Evolutionary conservation across 441 rosid genomes (phyloP), one percentile per base, ranked within the genome.

Genomic region (Aquilaria agallochum): DNA sequence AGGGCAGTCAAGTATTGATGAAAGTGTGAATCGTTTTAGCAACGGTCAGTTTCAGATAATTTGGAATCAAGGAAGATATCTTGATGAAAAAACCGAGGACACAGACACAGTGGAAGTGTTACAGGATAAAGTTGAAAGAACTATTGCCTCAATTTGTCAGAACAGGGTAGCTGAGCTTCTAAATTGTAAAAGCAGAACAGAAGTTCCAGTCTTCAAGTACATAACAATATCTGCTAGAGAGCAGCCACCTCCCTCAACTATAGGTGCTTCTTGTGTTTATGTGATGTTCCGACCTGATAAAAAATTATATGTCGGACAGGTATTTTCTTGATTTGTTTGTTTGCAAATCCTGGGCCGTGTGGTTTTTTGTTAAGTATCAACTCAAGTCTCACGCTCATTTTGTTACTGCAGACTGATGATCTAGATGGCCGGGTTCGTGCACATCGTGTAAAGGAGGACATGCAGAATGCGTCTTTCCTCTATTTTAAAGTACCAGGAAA

Each of bases 301-400:
- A 66, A 88, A 71, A 75, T 72, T 95, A 59, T 95, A 95, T 64
- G 80, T 95, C 10, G 99, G 99, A 79, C 87, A 84, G 98, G 99
- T 89, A 74, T 60, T 50, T 78, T 36, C 58, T 51, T 36, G 7
- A 36, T 53, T 58, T 11, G 49, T 11, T 10, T 40, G 45, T 40
- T 10, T 6, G 45, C 52, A 36, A 47, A 11, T 4, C 57, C 34
- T 34, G 32, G 49, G 3, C 40, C 51, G 13, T 13, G 11, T 45
- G 6, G 15, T 50, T 13, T 50, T 9, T 50, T 50, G 20, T 13
- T 6, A 3, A 50, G 6, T 50, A 7, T 40, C 45, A 40, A 40
- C 7, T 40, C 45, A 2, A 40, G 48, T 70, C 58, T 1, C 56
- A 2, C 32, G 27, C 30, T 0, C 63, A n/a, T 32, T 11, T 31